phyloP scores from a whole-genome alignment of 2,329 filamentous ascomycete genomes.

The Bipolaris cookei region DNA sequence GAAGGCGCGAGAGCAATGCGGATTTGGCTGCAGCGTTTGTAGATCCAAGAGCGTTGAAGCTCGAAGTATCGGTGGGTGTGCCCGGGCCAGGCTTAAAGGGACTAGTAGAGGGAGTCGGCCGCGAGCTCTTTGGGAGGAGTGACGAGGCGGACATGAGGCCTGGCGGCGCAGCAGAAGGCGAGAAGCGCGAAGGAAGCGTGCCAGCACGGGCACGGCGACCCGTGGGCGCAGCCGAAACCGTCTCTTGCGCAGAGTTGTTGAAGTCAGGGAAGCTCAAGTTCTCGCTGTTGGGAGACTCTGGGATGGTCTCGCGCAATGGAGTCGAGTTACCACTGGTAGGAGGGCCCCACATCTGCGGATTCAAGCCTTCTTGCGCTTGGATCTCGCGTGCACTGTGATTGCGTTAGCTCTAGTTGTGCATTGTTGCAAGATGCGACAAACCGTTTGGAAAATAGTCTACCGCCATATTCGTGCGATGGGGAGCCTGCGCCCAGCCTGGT shows the following conservation, averaged over 20 bases:
- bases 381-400: constrained; percentile 83
- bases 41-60: constrained; percentile 56
- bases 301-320: constrained; percentile 94
- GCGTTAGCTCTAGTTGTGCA: constrained; percentile 38
- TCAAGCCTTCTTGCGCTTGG: constrained; percentile 90
- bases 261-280: constrained; percentile 96
- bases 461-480: constrained; percentile 85
- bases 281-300: constrained; percentile 90
- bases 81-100: constrained; percentile 75
- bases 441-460: constrained; percentile 91
- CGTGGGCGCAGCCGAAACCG: constrained; percentile 64
- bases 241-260: constrained; percentile 71
- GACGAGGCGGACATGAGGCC: constrained; percentile 60
- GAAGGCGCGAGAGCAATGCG: constrained; percentile 79
- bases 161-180: constrained; percentile 71
- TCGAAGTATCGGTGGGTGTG: constrained; percentile 46
- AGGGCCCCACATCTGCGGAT: constrained; percentile 81
- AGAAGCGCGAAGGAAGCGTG: constrained; percentile 94
- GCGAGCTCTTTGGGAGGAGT: constrained; percentile 76
- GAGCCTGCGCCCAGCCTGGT: constrained; percentile 87
- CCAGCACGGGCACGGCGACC: constrained; percentile 85
- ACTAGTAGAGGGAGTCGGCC: constrained; percentile 84
- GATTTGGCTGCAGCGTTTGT: constrained; percentile 64
- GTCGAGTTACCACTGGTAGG: constrained; percentile 97
- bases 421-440: constrained; percentile 59